Evolutionary conservation across 306 rosid genomes (phyloP).

Genomic region (Neltuma alba): DNA sequence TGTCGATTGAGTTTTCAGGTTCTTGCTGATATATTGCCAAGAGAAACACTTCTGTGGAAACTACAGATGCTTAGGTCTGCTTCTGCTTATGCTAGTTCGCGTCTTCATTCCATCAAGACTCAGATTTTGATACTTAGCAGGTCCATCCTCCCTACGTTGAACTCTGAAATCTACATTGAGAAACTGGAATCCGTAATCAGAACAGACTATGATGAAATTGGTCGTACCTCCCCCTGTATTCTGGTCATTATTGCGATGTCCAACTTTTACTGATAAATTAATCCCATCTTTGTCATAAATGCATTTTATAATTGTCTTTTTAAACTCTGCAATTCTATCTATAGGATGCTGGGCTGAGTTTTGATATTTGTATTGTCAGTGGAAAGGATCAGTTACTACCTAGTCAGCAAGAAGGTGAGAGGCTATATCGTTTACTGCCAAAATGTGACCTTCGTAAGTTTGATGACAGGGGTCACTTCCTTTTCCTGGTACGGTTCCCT

Average conservation of each 20-base stretch:
- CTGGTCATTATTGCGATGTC: not conserved
- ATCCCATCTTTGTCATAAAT: conserved; percentile 6
- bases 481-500: conserved; percentile 69
- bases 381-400: conserved; percentile 79
- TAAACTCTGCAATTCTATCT: conserved; percentile 25
- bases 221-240: not conserved
- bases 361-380: conserved; percentile 50
- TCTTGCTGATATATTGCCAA: conserved; percentile 73
- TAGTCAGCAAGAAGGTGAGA: conserved; percentile 67
- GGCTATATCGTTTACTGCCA: conserved; percentile 50
- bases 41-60: conserved; percentile 85
- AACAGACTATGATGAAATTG: conserved; percentile 5
- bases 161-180: not conserved
- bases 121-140: conserved; percentile 82
- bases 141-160: conserved; percentile 41
- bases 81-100: conserved; percentile 70
- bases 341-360: conserved; percentile 25
- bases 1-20: conserved; percentile 59
- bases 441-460: conserved; percentile 65
- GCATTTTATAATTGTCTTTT: conserved; percentile 18
- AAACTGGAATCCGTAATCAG: not conserved
- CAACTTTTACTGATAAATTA: conserved; percentile 1
- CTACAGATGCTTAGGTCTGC: conserved; percentile 74
- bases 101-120: conserved; percentile 78
- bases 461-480: conserved; percentile 72